Evolutionary conservation across 208 protist species (phyloP), one percentile per base, ranked within the genome.

Genomic region (Leishmania major): DNA sequence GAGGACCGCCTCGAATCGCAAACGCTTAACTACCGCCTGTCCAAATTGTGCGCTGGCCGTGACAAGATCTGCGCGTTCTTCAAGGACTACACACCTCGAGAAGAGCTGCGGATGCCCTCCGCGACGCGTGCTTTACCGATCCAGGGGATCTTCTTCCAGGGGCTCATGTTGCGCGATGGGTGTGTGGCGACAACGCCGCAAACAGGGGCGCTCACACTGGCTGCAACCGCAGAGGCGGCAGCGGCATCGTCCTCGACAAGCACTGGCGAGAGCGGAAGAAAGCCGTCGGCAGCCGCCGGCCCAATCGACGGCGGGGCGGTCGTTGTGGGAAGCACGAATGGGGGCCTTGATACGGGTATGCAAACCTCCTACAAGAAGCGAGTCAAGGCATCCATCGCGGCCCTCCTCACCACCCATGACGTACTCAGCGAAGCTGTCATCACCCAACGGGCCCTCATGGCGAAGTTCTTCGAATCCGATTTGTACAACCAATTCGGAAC

Each of bases 31-130:
- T 80, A 89, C 59, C 92, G 90, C 45, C 82, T 97, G 8, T 15
- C 79, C 0, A 82, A 89, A 49, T 78, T 91, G 75, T 93, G 90
- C 74, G 47, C 82, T 11, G 69, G 88, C 5, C 88, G 94, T 4
- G 86, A 90, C 25, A 76, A 83, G 13, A 74, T 96, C 3, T 91
- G 90, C 69, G 87, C 92, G 17, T 95, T 97, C 43, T 91, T 96
- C 53, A 86, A 95, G 28, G 66, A 72, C 19, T 77, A 92, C 81
- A 94, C 91, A 28, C 45, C 45, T 22, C 75, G 80, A 5, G 77
- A 76, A 8, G 92, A 96, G 81, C 82, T 84, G 69, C 71, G 77
- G 22, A 67, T 88, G 67, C 91, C 92, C 8, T 80, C 88, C 13
- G 84, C 88, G 45, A 90, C 89, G 31, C 87, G 90, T 10, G 85